phyloP scores from a whole-genome alignment of 73 alveolate genomes.

The Paramecium tetraurelia region DNA sequence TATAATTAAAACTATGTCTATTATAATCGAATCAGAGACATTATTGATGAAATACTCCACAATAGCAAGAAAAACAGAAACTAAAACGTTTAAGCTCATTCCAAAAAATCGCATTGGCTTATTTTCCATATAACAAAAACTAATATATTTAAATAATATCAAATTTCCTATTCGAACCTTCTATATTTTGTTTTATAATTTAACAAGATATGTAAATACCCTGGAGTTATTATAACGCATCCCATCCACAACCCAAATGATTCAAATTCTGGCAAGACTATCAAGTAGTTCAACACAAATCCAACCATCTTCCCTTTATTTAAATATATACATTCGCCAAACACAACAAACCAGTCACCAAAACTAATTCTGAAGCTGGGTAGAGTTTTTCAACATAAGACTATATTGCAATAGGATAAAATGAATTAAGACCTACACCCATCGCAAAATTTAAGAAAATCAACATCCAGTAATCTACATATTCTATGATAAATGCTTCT shows the following conservation, averaged over 20 bases:
- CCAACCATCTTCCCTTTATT: background rate
- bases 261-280: background rate
- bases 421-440: slow-evolving; percentile 3
- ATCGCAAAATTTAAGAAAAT: background rate
- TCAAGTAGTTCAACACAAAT: background rate
- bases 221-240: background rate
- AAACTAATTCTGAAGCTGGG: background rate
- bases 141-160: background rate
- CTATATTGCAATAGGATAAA: background rate
- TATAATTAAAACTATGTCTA: background rate
- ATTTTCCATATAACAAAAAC: background rate
- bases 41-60: background rate
- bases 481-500: background rate
- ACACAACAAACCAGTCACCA: background rate
- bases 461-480: background rate
- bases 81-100: background rate
- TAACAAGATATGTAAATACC: background rate
- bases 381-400: background rate
- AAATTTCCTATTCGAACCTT: background rate
- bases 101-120: background rate
- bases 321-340: background rate
- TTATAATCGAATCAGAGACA: background rate
- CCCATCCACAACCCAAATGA: background rate
- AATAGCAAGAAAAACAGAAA: background rate
- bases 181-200: background rate